A percentile compares a stretch with the other conserved stretches of the same genome.
These are phyloP conservation scores for Lolium multiflorum DNA, from an alignment of 176 grass and related monocot genomes.

Conservation along the genomic window DNA sequence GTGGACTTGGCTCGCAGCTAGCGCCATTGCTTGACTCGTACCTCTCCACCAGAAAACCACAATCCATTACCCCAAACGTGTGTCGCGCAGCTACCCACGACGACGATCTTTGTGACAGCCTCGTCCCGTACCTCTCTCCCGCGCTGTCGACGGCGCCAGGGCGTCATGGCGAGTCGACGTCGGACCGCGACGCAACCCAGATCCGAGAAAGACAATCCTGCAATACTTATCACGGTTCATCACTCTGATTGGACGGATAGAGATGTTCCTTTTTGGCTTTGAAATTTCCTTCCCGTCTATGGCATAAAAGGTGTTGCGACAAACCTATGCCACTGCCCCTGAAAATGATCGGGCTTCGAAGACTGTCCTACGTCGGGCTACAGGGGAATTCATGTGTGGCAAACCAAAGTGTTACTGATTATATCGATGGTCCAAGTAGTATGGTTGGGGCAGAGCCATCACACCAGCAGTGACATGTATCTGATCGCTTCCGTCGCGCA, in stretches of 20 bases:
- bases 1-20: too few relatives aligned
- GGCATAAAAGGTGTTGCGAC: background rate
- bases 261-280: background rate
- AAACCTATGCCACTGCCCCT: conserved; percentile 28
- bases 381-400: conserved; percentile 27
- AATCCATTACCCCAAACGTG: background rate
- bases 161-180: too few relatives aligned
- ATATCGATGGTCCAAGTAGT: background rate
- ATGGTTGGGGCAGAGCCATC: conserved; percentile 40
- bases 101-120: background rate
- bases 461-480: conserved; percentile 27
- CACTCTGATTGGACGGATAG: background rate
- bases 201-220: background rate
- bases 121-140: conserved; percentile 20
- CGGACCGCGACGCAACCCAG: too few relatives aligned
- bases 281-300: background rate
- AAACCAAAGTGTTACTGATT: conserved; percentile 32
- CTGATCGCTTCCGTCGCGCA: background rate
- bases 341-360: conserved; percentile 30
- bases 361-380: conserved; percentile 37
- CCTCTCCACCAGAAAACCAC: conserved; percentile 7
- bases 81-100: conserved; percentile 32
- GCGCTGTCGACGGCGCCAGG: too few relatives aligned
- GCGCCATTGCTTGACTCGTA: background rate
- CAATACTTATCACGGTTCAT: background rate